Evolutionary conservation across 1,284 basidiomycete genomes (phyloP).

Genomic region (Cystobasidium sp.): DNA sequence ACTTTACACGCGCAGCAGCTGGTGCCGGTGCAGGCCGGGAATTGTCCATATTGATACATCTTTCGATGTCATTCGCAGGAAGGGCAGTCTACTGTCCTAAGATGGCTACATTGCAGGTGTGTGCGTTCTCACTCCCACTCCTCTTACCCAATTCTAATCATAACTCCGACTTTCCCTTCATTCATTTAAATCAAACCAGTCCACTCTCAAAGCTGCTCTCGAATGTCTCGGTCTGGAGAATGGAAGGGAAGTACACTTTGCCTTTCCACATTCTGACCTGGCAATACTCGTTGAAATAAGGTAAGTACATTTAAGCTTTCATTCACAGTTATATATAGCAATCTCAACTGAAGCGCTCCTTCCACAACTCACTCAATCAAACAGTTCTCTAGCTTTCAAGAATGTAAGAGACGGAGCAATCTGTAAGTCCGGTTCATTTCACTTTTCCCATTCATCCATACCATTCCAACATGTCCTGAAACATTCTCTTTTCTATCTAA

Average conservation of each 20-base stretch:
- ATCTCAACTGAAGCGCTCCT: not conserved
- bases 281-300: conserved; percentile 35
- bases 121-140: not conserved
- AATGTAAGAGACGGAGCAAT: conserved; percentile 39
- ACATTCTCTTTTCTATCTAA: too few relatives aligned
- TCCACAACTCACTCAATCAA: not conserved
- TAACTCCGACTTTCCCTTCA: not conserved
- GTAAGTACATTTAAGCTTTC: conserved; percentile 8
- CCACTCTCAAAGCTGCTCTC: conserved; percentile 32
- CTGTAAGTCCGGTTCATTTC: conserved; percentile 6
- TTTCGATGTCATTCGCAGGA: conserved; percentile 10
- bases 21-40: not conserved
- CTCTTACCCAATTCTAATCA: too few relatives aligned
- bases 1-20: not conserved
- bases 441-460: not conserved
- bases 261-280: conserved; percentile 27
- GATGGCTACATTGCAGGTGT: conserved; percentile 25
- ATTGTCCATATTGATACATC: not conserved
- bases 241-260: conserved; percentile 26
- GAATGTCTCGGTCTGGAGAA: conserved; percentile 23
- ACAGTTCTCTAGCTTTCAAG: conserved; percentile 25
- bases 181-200: conserved; percentile 13
- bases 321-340: too few relatives aligned
- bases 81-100: conserved; percentile 42
- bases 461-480: not conserved